These are phyloP conservation scores for Nakazawaea siamensis DNA, from an alignment of 805 yeast species.

Conservation along the genomic window DNA sequence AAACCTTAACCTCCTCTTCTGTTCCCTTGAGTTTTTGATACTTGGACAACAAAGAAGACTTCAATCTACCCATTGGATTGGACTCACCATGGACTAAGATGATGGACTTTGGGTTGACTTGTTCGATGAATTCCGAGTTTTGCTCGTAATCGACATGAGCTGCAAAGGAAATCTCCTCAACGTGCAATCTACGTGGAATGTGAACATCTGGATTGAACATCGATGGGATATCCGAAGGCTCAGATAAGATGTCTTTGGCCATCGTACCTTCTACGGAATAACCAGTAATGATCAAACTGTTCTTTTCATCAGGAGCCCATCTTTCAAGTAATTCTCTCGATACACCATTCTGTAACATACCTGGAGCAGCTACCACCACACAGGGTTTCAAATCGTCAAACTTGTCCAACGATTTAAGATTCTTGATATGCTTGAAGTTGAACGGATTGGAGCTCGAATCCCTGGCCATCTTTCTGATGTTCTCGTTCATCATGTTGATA, in stretches of 20 bases:
- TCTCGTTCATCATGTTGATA: conserved; percentile 95
- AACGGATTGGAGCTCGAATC: conserved; percentile 85
- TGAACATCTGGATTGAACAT: conserved; percentile 69
- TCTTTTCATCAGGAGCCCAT: conserved; percentile 97
- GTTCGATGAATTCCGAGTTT: conserved; percentile 83
- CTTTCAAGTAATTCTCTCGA: conserved; percentile 85
- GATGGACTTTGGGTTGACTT: conserved; percentile 76
- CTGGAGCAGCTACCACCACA: conserved; percentile 95
- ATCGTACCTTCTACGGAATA: conserved; percentile 97
- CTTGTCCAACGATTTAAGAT: conserved; percentile 68
- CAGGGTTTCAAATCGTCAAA: conserved; percentile 94
- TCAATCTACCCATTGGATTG: conserved; percentile 96
- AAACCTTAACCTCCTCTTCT: conserved; percentile 83
- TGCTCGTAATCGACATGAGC: conserved; percentile 98
- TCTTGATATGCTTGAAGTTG: conserved; percentile 77
- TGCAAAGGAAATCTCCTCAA: conserved; percentile 97
- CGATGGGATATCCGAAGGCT: conserved; percentile 87
- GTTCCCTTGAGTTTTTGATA: conserved; percentile 77
- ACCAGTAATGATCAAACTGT: conserved; percentile 85
- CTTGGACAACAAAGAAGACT: conserved; percentile 84
- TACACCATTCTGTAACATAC: conserved; percentile 96
- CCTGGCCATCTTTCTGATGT: conserved; percentile 64
- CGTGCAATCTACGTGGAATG: conserved; percentile 78
- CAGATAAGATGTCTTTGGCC: conserved; percentile 84
- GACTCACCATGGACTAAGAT: conserved; percentile 96